Evolutionary conservation across 768 basidiomycete species (phyloP).

Genomic region (Sarcomyxa edulis): DNA sequence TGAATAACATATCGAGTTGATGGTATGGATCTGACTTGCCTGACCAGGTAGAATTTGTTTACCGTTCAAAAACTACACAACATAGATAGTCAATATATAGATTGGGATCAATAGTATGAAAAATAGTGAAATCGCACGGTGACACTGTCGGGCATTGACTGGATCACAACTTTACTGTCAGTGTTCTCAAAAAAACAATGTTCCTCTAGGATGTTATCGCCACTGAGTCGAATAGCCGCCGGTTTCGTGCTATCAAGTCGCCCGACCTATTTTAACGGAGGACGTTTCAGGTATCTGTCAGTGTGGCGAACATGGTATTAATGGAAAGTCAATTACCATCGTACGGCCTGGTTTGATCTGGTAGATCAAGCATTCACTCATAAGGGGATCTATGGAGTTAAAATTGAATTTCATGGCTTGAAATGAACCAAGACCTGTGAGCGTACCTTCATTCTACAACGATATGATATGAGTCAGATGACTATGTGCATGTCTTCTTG

Average conservation of each 20-base stretch:
- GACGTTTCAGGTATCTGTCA: too few relatives aligned
- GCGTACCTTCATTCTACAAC: slow-evolving; percentile 65
- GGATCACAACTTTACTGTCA: slow-evolving; percentile 79
- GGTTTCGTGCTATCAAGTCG: slow-evolving; percentile 76
- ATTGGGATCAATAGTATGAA: slow-evolving; percentile 10
- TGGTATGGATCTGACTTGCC: slow-evolving; percentile 36
- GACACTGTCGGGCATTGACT: slow-evolving; percentile 73
- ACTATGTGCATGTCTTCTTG: too few relatives aligned
- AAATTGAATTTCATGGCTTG: too few relatives aligned
- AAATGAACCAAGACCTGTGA: too few relatives aligned
- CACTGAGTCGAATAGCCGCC: slow-evolving; percentile 88
- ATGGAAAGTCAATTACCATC: slow-evolving; percentile 10
- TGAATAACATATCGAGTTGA: slow-evolving; percentile 11
- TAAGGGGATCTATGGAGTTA: slow-evolving; percentile 86
- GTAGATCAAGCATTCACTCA: slow-evolving; percentile 94
- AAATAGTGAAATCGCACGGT: slow-evolving; percentile 55
- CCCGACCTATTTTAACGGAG: slow-evolving; percentile 55
- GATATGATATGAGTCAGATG: slow-evolving; percentile 10
- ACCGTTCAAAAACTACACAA: slow-evolving; percentile 82
- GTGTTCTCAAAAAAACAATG: slow-evolving; percentile 90
- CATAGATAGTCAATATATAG: background rate
- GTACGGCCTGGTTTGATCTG: slow-evolving; percentile 65
- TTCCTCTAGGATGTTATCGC: slow-evolving; percentile 85
- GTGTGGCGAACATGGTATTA: slow-evolving; percentile 4
- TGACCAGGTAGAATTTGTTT: slow-evolving; percentile 76